These are phyloP conservation scores for Plasmopara muralis DNA, from an alignment of 352 stramenopile species.

Conservation along the genomic window DNA sequence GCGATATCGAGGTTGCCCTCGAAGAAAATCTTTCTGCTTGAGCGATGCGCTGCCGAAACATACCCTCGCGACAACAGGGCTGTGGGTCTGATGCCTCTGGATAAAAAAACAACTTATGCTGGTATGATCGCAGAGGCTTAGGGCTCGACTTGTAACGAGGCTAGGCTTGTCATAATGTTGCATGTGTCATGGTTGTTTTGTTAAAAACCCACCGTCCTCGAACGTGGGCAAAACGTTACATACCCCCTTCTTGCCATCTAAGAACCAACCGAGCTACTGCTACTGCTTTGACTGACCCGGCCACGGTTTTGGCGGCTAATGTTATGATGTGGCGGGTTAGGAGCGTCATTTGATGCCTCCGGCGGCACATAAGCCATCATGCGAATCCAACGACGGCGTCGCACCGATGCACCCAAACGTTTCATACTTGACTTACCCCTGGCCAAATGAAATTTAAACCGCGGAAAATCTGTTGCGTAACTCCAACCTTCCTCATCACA, in stretches of 20 bases:
- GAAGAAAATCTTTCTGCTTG: too few species aligned
- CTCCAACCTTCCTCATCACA: constrained; percentile 86
- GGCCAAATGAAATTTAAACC: constrained; percentile 77
- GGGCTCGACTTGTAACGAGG: too few species aligned
- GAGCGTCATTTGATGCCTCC: constrained; percentile 23
- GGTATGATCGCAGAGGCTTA: too few species aligned
- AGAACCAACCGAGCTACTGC: constrained; percentile 25
- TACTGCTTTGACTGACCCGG: constrained; percentile 25
- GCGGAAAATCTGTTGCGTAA: constrained; percentile 80
- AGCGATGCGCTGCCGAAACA: too few species aligned
- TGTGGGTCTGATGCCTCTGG: too few species aligned
- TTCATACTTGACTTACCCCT: constrained; percentile 77
- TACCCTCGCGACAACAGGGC: too few species aligned
- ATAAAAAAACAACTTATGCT: too few species aligned
- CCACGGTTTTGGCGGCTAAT: constrained; percentile 12
- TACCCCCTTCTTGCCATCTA: constrained; percentile 3
- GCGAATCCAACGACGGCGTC: constrained; percentile 74
- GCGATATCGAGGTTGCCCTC: too few species aligned
- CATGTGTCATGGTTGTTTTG: too few species aligned
- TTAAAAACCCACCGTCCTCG: too few species aligned
- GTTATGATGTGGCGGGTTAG: constrained; percentile 6
- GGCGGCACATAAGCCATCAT: constrained; percentile 78
- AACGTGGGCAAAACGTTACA: too few species aligned
- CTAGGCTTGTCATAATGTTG: too few species aligned
- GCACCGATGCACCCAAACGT: constrained; percentile 61